These are phyloP conservation scores for Cymbopogon flexuosus DNA, from an alignment of 202 grass and related monocot genomes.

Conservation along the genomic window DNA sequence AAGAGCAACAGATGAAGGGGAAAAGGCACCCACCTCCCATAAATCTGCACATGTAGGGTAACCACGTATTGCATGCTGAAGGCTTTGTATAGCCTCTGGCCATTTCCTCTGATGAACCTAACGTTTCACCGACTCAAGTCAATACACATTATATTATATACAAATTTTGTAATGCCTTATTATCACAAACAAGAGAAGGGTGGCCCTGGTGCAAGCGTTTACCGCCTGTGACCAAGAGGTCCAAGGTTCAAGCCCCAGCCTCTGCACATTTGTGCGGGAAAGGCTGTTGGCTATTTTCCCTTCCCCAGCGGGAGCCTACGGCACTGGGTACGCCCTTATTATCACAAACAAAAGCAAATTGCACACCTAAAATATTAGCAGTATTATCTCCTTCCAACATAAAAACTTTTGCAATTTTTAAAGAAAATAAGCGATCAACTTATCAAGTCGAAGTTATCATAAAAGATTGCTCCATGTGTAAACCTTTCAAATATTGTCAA, in stretches of 20 bases:
- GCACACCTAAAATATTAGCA: neutral
- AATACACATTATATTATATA: constrained; percentile 10
- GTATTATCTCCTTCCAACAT: constrained; percentile 7
- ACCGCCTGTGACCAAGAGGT: too few species aligned
- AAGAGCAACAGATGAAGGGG: constrained; percentile 9
- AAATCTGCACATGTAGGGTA: constrained; percentile 75
- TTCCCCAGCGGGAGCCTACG: too few species aligned
- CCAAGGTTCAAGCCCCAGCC: too few species aligned
- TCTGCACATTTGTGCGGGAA: too few species aligned
- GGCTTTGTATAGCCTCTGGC: constrained; percentile 78
- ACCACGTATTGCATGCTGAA: constrained; percentile 82
- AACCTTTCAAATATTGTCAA: neutral
- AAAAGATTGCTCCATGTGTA: neutral
- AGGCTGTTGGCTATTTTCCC: too few species aligned
- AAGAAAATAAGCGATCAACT: neutral
- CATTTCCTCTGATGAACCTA: constrained; percentile 92
- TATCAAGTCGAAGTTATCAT: neutral
- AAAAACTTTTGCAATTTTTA: neutral
- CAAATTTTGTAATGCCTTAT: neutral
- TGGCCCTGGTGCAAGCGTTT: too few species aligned
- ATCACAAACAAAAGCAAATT: constrained; percentile 8
- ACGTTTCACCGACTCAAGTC: constrained; percentile 31
- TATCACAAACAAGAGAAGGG: neutral
- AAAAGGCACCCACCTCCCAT: constrained; percentile 70
- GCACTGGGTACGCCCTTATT: too few species aligned